Evolutionary conservation across 139 green algal species (phyloP), one percentile per base, ranked within the genome.

Genomic region (Picochlorum sp.): DNA sequence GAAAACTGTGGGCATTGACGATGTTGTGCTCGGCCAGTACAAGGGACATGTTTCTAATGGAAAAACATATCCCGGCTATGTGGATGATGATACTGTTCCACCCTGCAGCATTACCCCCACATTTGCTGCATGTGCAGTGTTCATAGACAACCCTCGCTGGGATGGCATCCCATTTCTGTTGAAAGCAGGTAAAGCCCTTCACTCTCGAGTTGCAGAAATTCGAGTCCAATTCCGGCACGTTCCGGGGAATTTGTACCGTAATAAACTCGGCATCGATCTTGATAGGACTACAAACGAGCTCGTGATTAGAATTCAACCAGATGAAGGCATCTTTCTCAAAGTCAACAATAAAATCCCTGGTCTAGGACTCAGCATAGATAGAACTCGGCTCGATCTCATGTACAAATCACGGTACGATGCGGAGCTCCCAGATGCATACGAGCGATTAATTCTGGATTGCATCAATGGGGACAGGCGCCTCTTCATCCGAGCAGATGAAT

Each of bases 261-360:
- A 74, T 54, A 89, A 88, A 63, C 78, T 95, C 49, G 89, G 84
- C 5, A 23, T 76, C 6, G 84, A 96, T 60, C 68, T 90, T 44
- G 88, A 97, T 70, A 60, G 58, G 31, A 65, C 81, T 47, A 94
- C 84, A 65, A 99, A 99, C 73, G 94, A 99, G 82, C 83, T 99
- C 24, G 87, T 99, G 14, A 98, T 99, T 65, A 82, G 92, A 60
- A 96, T 99, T 69, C 94, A 99, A 81, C 94, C 94, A 10, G 80
- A 98, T 65, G 94, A 99, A 80, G 79, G 80, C 18, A 98, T 99
- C 70, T 98, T 98, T 78, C 74, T 99, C 44, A 97, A 96, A 74
- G 90, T 99, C 78, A 98, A 97, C 83, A 98, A 97, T 88, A 99
- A 99, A 87, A 78, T 98, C 26, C 94, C 94, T n/a, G 94, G 94